Base-by-base conservation (phyloP, 1,139 yeast species). In the Pichia sp. region DNA sequence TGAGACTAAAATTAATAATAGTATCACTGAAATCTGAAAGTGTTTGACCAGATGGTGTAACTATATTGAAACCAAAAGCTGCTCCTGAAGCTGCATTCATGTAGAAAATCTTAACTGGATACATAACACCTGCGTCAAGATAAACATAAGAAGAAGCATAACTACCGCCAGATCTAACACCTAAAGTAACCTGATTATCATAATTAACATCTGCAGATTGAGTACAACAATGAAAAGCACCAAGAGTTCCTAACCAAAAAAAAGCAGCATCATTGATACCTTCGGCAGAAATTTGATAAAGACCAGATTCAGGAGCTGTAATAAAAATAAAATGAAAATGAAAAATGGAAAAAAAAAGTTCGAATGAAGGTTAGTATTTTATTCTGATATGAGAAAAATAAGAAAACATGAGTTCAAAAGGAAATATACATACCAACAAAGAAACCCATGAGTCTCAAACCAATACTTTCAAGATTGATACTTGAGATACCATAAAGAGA, bases 161-260 rank as follows among this genome's bases (percentile, higher is more conserved):
- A n/a, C 43, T 10, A 25, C 34, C 39, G 29, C 9, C 25, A 31
- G 27, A 34, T 34, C 47, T 39, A 25, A 33, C 27, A 39, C 34
- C 40, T 7, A 44, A 7, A 6, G 40, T 25, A 29, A 44, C 34
- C 34, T 40, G 40, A 29, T 30, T 32, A 10, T 34, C 40, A 11
- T 43, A 34, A 7, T 35, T 34, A 7, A n/a, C 3, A 25, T n/a
- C 28, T 9, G 30, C 29, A 26, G 25, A 34, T 40, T 44, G 47
- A 25, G 43, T 29, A 49, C 68, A 65, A 52, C 68, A 62, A 25
- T 45, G 56, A 34, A 64, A 61, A 2, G 64, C 67, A 40, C 52
- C 55, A 31, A 43, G 46, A 18, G 18, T 18, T 29, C 66, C 67
- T 39, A 64, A 40, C 41, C 54, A 53, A 2, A 63, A 48, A 48